Conservation (phyloP, 2,329 filamentous ascomycete genomes). For the Calycina herbarum region DNA sequence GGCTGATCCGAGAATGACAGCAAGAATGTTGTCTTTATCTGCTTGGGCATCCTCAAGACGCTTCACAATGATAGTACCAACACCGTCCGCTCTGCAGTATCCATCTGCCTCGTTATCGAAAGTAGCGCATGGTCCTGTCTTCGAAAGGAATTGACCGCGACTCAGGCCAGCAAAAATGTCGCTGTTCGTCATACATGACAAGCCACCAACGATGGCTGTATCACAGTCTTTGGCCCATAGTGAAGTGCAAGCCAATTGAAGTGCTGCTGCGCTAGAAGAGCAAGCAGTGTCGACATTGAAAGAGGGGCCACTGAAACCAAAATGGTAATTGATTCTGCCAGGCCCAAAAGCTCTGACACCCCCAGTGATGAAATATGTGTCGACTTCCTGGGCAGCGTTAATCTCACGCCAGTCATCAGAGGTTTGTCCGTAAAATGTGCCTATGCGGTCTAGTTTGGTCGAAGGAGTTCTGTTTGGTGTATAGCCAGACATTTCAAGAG, state of each 20-base stretch:
- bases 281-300: conserved; percentile 46
- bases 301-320: conserved; percentile 45
- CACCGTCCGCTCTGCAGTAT: conserved; percentile 51
- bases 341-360: conserved; percentile 37
- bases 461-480: conserved; percentile 45
- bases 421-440: conserved; percentile 37
- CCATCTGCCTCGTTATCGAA: conserved; percentile 50
- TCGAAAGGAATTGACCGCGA: conserved; percentile 37
- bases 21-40: conserved; percentile 50
- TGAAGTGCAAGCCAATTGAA: conserved; percentile 36
- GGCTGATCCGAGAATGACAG: conserved; percentile 63
- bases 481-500: conserved; percentile 78
- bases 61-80: conserved; percentile 50
- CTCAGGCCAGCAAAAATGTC: conserved; percentile 35
- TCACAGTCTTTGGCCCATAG: conserved; percentile 36
- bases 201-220: conserved; percentile 36
- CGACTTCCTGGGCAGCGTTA: conserved; percentile 36
- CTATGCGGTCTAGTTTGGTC: conserved; percentile 45
- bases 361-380: conserved; percentile 38
- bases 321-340: conserved; percentile 43
- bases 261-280: conserved; percentile 42
- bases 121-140: conserved; percentile 47
- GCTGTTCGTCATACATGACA: conserved; percentile 34
- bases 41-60: conserved; percentile 46
- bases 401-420: conserved; percentile 38